Evolutionary conservation across 2,329 filamentous ascomycete species (phyloP).

Genomic region (Colletotrichum spaethianum): DNA sequence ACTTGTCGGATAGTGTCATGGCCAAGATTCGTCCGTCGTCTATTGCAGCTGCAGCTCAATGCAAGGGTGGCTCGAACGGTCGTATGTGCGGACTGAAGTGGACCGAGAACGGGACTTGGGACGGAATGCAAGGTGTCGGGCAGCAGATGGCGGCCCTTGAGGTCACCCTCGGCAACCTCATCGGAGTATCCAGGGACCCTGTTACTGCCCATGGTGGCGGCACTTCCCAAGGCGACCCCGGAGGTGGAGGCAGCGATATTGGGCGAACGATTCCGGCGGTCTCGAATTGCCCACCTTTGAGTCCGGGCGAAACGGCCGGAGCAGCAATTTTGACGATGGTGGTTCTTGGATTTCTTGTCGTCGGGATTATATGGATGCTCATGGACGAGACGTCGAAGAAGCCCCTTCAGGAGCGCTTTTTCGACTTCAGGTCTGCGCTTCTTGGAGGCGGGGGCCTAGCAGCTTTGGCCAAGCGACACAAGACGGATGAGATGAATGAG

Average conservation of each 20-base stretch:
- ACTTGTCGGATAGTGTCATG: conserved; percentile 67
- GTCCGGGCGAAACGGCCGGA: conserved; percentile 74
- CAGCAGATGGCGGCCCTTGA: conserved; percentile 81
- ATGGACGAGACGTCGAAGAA: conserved; percentile 61
- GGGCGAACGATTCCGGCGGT: conserved; percentile 52
- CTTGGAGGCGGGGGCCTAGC: conserved; percentile 25
- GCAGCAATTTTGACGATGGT: conserved; percentile 76
- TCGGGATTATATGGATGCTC: conserved; percentile 65
- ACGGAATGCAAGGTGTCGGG: conserved; percentile 74
- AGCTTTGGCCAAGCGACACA: conserved; percentile 12
- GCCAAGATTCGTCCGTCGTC: conserved; percentile 69
- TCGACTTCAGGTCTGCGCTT: conserved; percentile 44
- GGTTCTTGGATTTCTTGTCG: conserved; percentile 67
- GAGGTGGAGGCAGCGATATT: conserved; percentile 62
- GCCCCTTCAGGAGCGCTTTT: conserved; percentile 50
- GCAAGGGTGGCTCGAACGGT: conserved; percentile 68
- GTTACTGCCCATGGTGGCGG: conserved; percentile 70
- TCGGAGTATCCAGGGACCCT: conserved; percentile 55
- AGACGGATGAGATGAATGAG: conserved; percentile 32
- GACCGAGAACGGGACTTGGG: conserved; percentile 67
- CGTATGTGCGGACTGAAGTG: conserved; percentile 74
- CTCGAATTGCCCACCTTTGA: conserved; percentile 51
- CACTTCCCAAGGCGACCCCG: conserved; percentile 64
- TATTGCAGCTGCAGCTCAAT: conserved; percentile 69
- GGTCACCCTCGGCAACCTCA: conserved; percentile 73